A percentile compares a stretch with the other conserved stretches of the same genome.
Evolutionary conservation across 78 protist species (phyloP).

Genomic region (Tieghemostelium lacteum): DNA sequence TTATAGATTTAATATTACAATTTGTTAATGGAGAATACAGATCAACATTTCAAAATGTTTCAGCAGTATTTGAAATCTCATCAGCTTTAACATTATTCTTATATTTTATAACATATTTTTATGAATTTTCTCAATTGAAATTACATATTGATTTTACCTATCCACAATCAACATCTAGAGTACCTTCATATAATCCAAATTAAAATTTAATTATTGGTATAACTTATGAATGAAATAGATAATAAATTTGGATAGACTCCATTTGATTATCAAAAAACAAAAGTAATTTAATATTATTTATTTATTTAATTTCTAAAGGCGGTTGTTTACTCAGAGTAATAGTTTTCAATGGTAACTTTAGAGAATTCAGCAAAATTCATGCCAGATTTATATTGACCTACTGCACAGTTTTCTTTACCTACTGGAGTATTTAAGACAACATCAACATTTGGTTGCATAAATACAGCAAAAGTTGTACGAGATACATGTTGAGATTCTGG

Average conservation of each 20-base stretch:
- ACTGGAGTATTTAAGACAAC: conserved; percentile 63
- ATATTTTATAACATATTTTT: conserved; percentile 18
- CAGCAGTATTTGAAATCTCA: conserved; percentile 46
- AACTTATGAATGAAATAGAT: too few relatives aligned
- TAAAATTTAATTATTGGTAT: too few relatives aligned
- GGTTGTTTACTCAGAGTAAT: conserved; percentile 58
- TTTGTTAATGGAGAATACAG: background rate
- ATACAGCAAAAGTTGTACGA: conserved; percentile 82
- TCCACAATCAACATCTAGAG: background rate
- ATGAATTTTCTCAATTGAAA: conserved; percentile 23
- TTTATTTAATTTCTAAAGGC: background rate
- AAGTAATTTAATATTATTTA: too few relatives aligned
- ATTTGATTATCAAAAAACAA: too few relatives aligned
- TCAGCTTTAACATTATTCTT: conserved; percentile 12
- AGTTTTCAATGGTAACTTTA: conserved; percentile 71
- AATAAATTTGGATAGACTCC: too few relatives aligned
- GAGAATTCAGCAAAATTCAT: conserved; percentile 75
- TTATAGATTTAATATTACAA: conserved; percentile 24
- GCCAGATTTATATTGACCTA: conserved; percentile 72
- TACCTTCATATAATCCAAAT: too few relatives aligned
- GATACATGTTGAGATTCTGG: conserved; percentile 60
- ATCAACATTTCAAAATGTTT: background rate
- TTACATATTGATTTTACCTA: conserved; percentile 27
- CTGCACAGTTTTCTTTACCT: conserved; percentile 40
- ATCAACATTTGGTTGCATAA: conserved; percentile 83